Percentiles rank a stretch among this genome's conserved stretches.
Evolutionary conservation across 768 basidiomycete species (phyloP).

Genomic region (Phylloporus scabripes): DNA sequence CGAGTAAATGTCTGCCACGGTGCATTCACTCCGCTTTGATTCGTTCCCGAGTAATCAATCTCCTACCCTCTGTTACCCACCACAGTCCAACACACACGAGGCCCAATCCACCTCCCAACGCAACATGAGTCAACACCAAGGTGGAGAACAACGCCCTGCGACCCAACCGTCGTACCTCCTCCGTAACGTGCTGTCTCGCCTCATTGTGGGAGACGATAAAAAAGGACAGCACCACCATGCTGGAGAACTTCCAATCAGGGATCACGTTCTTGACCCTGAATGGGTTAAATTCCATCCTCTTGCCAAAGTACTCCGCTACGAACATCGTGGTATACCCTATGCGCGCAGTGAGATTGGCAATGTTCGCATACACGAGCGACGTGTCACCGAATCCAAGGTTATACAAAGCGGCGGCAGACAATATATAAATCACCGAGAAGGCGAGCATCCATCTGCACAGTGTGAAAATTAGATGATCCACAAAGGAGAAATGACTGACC

Average conservation of each 20-base stretch:
- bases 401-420: slow-evolving; percentile 45
- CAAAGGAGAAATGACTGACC: slow-evolving; percentile 31
- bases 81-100: slow-evolving; percentile 24
- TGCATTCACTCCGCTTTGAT: slow-evolving; percentile 19
- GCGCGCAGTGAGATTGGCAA: slow-evolving; percentile 56
- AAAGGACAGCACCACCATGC: slow-evolving; percentile 21
- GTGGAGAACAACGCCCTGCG: slow-evolving; percentile 18
- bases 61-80: slow-evolving; percentile 28
- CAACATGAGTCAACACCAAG: slow-evolving; percentile 22
- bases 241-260: slow-evolving; percentile 27
- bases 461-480: background rate
- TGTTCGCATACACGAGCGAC: slow-evolving; percentile 73
- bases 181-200: slow-evolving; percentile 11
- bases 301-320: slow-evolving; percentile 41
- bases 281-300: slow-evolving; percentile 10
- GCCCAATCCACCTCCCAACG: slow-evolving; percentile 22
- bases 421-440: slow-evolving; percentile 67
- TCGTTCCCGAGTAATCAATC: slow-evolving; percentile 16
- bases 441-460: slow-evolving; percentile 63
- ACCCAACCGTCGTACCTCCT: slow-evolving; percentile 12
- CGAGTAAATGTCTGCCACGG: background rate
- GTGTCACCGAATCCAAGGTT: slow-evolving; percentile 52
- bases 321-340: slow-evolving; percentile 58
- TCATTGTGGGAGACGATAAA: slow-evolving; percentile 17
- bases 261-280: slow-evolving; percentile 11